A percentile compares a stretch with the other conserved stretches of the same genome.
Evolutionary conservation across 352 stramenopile genomes (phyloP).

Genomic region (Pythium sukuiense): DNA sequence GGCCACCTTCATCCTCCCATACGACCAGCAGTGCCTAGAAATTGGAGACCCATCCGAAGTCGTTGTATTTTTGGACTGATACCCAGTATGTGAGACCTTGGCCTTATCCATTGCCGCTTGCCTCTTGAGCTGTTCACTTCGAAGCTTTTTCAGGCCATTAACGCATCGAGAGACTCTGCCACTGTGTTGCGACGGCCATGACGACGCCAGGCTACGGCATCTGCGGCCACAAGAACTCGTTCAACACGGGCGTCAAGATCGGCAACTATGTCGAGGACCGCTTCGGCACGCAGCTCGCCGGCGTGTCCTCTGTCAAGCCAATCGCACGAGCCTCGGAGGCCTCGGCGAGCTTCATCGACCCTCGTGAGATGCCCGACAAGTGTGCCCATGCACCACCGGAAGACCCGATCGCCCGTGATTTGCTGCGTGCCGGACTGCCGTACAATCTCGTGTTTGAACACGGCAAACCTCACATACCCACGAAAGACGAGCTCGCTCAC

Average conservation of each 20-base stretch:
- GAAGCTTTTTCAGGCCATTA: neutral
- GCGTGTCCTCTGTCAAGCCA: conserved; percentile 32
- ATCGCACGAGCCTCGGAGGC: conserved; percentile 52
- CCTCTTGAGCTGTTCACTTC: neutral
- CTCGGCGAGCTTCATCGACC: conserved; percentile 55
- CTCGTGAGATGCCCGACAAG: conserved; percentile 56
- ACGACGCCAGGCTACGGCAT: conserved; percentile 69
- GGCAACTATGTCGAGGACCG: conserved; percentile 86
- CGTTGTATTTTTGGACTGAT: conserved; percentile 7
- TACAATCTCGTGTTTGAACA: conserved; percentile 82
- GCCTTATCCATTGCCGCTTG: neutral
- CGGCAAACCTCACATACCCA: conserved; percentile 45
- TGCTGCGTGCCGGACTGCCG: conserved; percentile 55
- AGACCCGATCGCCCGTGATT: conserved; percentile 46
- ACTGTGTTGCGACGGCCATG: neutral
- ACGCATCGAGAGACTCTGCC: neutral
- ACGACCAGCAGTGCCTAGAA: conserved; percentile 2
- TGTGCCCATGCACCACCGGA: conserved; percentile 46
- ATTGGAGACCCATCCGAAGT: neutral
- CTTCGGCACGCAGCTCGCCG: conserved; percentile 54
- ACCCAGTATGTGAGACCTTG: neutral
- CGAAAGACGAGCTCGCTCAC: conserved; percentile 35
- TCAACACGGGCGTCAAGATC: conserved; percentile 68
- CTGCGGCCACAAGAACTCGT: conserved; percentile 85
- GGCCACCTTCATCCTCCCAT: too few relatives aligned